These are phyloP conservation scores for Nyctanthes arbortristis DNA, from an alignment of 257 asterid species.

Conservation along the genomic window DNA sequence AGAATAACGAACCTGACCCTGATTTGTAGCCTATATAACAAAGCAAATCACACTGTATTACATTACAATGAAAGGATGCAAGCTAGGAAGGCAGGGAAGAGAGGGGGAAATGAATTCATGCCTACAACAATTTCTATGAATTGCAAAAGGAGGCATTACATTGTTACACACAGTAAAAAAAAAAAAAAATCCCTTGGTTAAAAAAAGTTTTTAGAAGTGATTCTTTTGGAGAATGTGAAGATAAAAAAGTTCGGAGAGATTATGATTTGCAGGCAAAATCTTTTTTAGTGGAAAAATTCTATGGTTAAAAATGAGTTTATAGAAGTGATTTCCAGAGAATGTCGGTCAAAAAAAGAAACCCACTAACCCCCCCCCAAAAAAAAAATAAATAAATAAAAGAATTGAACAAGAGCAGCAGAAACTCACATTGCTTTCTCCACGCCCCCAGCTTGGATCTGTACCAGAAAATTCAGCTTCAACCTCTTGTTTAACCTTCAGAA, in stretches of 20 bases:
- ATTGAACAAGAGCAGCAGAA: neutral
- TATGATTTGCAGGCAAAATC: constrained; percentile 11
- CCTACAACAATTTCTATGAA: constrained; percentile 3
- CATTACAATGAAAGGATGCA: neutral
- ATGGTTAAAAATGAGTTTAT: too few relatives aligned
- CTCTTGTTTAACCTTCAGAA: constrained; percentile 53
- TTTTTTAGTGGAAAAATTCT: too few relatives aligned
- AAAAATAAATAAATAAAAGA: neutral
- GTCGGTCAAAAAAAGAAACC: neutral
- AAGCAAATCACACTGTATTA: neutral
- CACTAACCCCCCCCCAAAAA: too few relatives aligned
- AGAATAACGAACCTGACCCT: constrained; percentile 31
- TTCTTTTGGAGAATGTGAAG: neutral
- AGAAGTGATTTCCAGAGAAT: too few relatives aligned
- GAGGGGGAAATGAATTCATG: neutral
- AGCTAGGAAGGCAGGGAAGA: neutral
- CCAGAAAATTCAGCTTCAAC: constrained; percentile 63
- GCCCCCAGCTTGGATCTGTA: constrained; percentile 47
- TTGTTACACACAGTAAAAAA: neutral
- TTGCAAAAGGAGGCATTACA: neutral
- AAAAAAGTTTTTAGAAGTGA: constrained; percentile 1
- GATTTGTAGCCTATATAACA: constrained; percentile 40
- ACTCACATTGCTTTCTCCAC: constrained; percentile 47
- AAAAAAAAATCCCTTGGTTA: neutral
- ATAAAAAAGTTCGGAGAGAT: neutral